Percentiles rank a stretch among this genome's conserved stretches.
Conservation (phyloP, 192 early-diverging fungal species). For the Umbelopsis ramanniana region DNA sequence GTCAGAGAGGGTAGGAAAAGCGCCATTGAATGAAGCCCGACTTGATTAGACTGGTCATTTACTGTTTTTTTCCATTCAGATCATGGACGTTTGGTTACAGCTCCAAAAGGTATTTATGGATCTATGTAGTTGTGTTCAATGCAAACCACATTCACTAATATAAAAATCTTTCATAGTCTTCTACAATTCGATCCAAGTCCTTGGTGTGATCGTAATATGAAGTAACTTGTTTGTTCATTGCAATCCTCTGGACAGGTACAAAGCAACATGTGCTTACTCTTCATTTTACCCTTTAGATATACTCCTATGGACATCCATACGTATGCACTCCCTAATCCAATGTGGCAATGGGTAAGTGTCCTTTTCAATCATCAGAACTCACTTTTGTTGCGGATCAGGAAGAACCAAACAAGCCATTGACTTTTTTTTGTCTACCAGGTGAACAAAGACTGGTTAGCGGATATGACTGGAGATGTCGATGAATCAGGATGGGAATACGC, state of each 20-base stretch:
- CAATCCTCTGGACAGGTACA: not conserved
- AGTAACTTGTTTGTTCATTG: constrained; percentile 24
- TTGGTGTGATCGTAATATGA: constrained; percentile 53
- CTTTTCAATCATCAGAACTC: too few species aligned
- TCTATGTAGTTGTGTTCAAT: not conserved
- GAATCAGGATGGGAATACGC: constrained; percentile 64
- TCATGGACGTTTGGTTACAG: constrained; percentile 51
- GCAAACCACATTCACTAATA: not conserved
- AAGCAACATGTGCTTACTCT: not conserved
- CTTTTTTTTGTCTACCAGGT: constrained; percentile 20
- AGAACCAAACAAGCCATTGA: too few species aligned
- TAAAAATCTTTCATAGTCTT: constrained; percentile 23
- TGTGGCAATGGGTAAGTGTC: constrained; percentile 57
- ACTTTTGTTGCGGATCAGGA: too few species aligned
- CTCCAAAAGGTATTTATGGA: constrained; percentile 47
- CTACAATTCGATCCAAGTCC: constrained; percentile 57
- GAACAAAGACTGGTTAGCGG: constrained; percentile 58
- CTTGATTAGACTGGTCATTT: not conserved
- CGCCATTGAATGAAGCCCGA: too few species aligned
- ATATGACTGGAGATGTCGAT: constrained; percentile 66
- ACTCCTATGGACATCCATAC: constrained; percentile 53
- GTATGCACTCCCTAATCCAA: constrained; percentile 54
- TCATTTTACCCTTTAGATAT: constrained; percentile 30
- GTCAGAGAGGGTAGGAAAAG: constrained; percentile 47
- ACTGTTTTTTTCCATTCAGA: constrained; percentile 24